phyloP scores from a whole-genome alignment of 78 protist species.

The Acrasis kona region DNA sequence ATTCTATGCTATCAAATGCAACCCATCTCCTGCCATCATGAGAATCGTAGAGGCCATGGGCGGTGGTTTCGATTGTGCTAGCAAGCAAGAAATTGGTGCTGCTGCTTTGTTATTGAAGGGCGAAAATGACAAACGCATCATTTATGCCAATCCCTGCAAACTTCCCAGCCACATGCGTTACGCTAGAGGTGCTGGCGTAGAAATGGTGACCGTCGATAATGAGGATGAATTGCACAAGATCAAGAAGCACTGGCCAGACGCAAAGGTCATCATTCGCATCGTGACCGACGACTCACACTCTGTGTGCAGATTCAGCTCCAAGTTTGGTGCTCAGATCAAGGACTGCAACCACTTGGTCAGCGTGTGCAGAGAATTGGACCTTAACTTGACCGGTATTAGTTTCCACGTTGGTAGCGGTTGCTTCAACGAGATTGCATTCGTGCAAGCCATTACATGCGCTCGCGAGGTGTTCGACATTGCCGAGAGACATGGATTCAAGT shows the following conservation, averaged over 20 bases:
- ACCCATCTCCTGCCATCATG: slow-evolving; percentile 38
- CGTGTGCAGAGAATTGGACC: slow-evolving; percentile 19
- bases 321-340: slow-evolving; percentile 64
- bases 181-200: slow-evolving; percentile 48
- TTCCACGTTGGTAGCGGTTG: slow-evolving; percentile 92
- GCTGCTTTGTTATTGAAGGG: slow-evolving; percentile 14
- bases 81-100: slow-evolving; percentile 51
- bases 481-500: slow-evolving; percentile 8
- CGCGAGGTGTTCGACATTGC: slow-evolving; percentile 41
- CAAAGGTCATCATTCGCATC: slow-evolving; percentile 77
- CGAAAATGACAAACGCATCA: slow-evolving; percentile 58
- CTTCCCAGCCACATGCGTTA: slow-evolving; percentile 29
- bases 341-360: slow-evolving; percentile 42
- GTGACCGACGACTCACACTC: slow-evolving; percentile 71
- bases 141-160: slow-evolving; percentile 92
- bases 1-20: slow-evolving; percentile 84
- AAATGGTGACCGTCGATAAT: slow-evolving; percentile 81
- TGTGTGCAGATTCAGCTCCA: slow-evolving; percentile 59
- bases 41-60: slow-evolving; percentile 60
- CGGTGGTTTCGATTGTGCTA: slow-evolving; percentile 81
- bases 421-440: slow-evolving; percentile 52
- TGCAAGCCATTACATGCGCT: slow-evolving; percentile 51
- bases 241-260: slow-evolving; percentile 60
- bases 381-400: slow-evolving; percentile 37
- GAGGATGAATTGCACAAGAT: slow-evolving; percentile 81